Percentiles rank a stretch among this genome's conserved stretches.
Conservation (phyloP, 345 rosid species). For the Alliaria petiolata region DNA sequence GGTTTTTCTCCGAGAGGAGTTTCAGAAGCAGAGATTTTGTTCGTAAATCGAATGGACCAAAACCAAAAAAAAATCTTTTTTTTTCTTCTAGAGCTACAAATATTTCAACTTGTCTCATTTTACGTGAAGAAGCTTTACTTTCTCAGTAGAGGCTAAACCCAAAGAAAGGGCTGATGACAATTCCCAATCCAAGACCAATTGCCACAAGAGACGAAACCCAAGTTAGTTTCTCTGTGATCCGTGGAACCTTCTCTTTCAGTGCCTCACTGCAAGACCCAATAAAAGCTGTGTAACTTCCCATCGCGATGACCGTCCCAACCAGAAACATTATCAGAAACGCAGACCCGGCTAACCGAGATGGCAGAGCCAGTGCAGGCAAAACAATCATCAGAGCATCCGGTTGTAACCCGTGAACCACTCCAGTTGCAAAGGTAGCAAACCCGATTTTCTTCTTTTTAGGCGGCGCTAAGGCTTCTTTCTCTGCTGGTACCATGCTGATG, state of each 20-base stretch:
- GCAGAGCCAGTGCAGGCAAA: constrained; percentile 88
- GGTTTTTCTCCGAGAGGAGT: not conserved
- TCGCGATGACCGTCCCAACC: constrained; percentile 81
- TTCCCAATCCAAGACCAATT: constrained; percentile 78
- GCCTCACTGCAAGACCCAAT: constrained; percentile 89
- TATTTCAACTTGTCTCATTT: not conserved
- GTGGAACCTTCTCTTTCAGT: constrained; percentile 73
- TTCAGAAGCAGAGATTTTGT: not conserved
- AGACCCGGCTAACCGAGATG: constrained; percentile 85
- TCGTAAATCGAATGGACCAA: not conserved
- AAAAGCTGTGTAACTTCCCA: constrained; percentile 96
- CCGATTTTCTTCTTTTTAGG: constrained; percentile 77
- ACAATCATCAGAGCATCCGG: constrained; percentile 97
- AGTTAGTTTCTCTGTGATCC: constrained; percentile 95
- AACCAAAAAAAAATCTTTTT: not conserved
- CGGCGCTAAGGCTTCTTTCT: constrained; percentile 27
- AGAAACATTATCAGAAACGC: constrained; percentile 89
- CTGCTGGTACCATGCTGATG: constrained; percentile 46
- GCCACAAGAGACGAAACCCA: constrained; percentile 91
- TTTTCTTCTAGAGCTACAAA: constrained; percentile 17
- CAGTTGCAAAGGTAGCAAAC: constrained; percentile 93
- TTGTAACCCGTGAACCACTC: constrained; percentile 87
- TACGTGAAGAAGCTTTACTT: not conserved
- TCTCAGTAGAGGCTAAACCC: constrained; percentile 75
- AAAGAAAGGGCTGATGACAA: constrained; percentile 81